A percentile compares a stretch with the other conserved stretches of the same genome.
These are phyloP conservation scores for Clohesyomyces aquaticus DNA, from an alignment of 495 filamentous ascomycete genomes.

Conservation along the genomic window DNA sequence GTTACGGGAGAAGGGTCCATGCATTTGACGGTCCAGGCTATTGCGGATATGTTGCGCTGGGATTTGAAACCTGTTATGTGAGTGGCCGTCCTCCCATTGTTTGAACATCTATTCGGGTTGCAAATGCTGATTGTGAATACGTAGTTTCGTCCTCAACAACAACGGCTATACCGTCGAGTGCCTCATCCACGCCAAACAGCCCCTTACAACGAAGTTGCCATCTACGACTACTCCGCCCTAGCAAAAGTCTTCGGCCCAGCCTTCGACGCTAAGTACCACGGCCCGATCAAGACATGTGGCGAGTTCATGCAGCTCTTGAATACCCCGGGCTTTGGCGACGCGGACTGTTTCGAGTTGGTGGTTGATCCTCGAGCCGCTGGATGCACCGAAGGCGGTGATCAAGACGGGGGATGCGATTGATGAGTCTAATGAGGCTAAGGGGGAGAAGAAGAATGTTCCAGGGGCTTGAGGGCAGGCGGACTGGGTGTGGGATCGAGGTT, in stretches of 20 bases:
- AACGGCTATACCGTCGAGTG: slow-evolving; percentile 44
- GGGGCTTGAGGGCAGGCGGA: no score
- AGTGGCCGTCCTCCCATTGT: no score
- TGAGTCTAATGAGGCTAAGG: slow-evolving; percentile 25
- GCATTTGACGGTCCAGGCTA: slow-evolving; percentile 51
- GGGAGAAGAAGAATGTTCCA: no score
- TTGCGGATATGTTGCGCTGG: slow-evolving; percentile 46
- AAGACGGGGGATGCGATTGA: slow-evolving; percentile 19
- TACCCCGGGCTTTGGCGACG: slow-evolving; percentile 11
- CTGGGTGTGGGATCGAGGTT: no score
- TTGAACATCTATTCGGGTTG: no score
- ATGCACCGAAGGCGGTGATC: slow-evolving; percentile 14
- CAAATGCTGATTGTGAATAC: neutral
- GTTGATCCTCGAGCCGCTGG: slow-evolving; percentile 5
- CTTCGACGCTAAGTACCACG: slow-evolving; percentile 18
- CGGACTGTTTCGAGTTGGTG: slow-evolving; percentile 17
- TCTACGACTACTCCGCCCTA: slow-evolving; percentile 7
- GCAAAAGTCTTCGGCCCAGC: slow-evolving; percentile 10
- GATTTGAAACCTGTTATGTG: slow-evolving; percentile 47
- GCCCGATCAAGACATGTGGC: slow-evolving; percentile 23
- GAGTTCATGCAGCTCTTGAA: slow-evolving; percentile 18
- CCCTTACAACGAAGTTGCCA: neutral
- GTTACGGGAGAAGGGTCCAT: slow-evolving; percentile 51
- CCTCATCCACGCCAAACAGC: slow-evolving; percentile 38
- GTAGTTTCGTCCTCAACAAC: slow-evolving; percentile 42